Percentiles rank a stretch among this genome's conserved stretches.
Evolutionary conservation across 2,329 filamentous ascomycete species (phyloP).

Genomic region (Colletotrichum destructivum): DNA sequence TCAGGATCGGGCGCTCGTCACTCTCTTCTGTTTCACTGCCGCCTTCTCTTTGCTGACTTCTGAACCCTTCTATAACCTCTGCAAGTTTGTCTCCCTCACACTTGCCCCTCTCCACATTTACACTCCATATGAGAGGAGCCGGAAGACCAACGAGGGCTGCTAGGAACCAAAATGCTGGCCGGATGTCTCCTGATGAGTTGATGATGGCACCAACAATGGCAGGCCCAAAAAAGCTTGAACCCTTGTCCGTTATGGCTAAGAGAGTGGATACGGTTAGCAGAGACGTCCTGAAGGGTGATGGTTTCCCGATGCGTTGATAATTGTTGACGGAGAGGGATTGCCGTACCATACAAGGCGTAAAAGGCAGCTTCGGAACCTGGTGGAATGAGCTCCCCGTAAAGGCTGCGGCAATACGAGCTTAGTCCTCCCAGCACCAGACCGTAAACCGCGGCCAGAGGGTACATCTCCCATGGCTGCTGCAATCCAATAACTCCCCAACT

Average conservation of each 20-base stretch:
- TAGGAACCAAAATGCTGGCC: slow-evolving; percentile 93
- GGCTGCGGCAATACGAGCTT: slow-evolving; percentile 89
- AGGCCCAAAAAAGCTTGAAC: slow-evolving; percentile 92
- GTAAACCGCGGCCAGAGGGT: slow-evolving; percentile 89
- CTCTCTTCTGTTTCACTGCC: slow-evolving; percentile 49
- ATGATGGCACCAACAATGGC: slow-evolving; percentile 95
- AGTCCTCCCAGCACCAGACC: slow-evolving; percentile 95
- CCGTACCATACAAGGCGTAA: slow-evolving; percentile 84
- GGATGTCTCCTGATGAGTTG: slow-evolving; percentile 84
- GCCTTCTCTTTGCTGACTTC: slow-evolving; percentile 43
- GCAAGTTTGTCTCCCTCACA: slow-evolving; percentile 77
- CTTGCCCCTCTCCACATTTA: slow-evolving; percentile 87
- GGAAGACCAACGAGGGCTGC: slow-evolving; percentile 88
- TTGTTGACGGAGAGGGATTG: neutral
- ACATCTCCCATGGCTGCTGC: slow-evolving; percentile 98
- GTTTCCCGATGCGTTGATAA: neutral
- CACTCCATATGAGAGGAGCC: slow-evolving; percentile 85
- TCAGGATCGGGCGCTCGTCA: slow-evolving; percentile 54
- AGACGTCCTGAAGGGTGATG: neutral
- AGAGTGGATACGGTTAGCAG: slow-evolving; percentile 76
- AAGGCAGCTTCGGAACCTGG: slow-evolving; percentile 96
- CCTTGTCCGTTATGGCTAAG: slow-evolving; percentile 53
- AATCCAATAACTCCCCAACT: slow-evolving; percentile 84
- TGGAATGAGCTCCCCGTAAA: slow-evolving; percentile 95
- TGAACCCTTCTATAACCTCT: slow-evolving; percentile 69